Evolutionary conservation across 2,329 filamentous ascomycete genomes (phyloP).

Genomic region (Aspergillus uvarum): DNA sequence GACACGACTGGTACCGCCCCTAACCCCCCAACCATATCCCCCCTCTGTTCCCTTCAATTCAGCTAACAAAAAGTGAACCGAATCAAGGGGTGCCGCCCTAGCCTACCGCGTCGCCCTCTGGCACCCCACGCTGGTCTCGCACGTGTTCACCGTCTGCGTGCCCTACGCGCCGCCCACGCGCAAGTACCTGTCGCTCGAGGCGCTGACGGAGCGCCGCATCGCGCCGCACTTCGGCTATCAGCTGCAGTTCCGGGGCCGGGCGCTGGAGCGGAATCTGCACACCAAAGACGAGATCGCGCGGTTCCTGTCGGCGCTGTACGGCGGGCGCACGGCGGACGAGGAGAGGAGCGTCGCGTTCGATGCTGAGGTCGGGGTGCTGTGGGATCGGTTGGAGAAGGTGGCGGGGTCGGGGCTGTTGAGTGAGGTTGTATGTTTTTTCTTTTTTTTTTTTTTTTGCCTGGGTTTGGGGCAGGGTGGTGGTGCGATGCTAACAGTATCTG

Average conservation of each 20-base stretch:
- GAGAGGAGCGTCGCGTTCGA: constrained; percentile 50
- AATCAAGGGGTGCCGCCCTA: constrained; percentile 66
- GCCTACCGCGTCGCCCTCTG: constrained; percentile 73
- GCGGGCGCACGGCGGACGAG: constrained; percentile 60
- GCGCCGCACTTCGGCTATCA: constrained; percentile 80
- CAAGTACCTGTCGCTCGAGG: constrained; percentile 57
- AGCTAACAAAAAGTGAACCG: not conserved
- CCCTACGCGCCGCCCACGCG: constrained; percentile 63
- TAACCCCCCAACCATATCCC: not conserved
- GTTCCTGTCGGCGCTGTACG: constrained; percentile 71
- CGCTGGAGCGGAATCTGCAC: constrained; percentile 60
- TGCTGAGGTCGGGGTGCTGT: constrained; percentile 60
- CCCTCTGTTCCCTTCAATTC: not conserved
- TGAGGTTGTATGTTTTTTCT: constrained; percentile 51
- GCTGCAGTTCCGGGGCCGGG: constrained; percentile 70
- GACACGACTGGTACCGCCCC: constrained; percentile 71
- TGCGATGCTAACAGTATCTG: not conserved
- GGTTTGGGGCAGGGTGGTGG: not conserved
- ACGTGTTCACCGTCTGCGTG: constrained; percentile 78
- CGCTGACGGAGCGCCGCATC: constrained; percentile 53
- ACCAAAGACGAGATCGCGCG: constrained; percentile 63
- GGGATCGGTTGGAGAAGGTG: constrained; percentile 63
- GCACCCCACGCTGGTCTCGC: constrained; percentile 69
- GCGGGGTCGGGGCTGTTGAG: constrained; percentile 60
- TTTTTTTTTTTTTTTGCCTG: not conserved